Percentiles rank a stretch among this genome's conserved stretches.
These are phyloP conservation scores for Kokia cookei DNA, from an alignment of 441 rosid genomes.

Conservation along the genomic window DNA sequence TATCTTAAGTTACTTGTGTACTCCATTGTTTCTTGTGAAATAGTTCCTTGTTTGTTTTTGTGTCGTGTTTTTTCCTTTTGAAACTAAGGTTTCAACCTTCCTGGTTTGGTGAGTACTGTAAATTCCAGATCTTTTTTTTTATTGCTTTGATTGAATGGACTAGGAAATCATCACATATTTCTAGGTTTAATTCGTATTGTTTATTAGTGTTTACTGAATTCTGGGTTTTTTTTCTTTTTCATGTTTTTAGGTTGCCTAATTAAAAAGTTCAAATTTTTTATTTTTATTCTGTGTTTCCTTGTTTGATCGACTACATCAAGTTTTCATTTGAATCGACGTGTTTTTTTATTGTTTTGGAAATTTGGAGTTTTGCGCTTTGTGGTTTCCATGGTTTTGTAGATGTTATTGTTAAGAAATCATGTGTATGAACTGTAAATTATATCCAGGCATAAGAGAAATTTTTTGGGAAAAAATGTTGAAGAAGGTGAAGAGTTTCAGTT, in stretches of 20 bases:
- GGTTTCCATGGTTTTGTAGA: neutral
- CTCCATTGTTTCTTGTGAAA: neutral
- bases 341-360: neutral
- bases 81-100: neutral
- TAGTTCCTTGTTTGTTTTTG: neutral
- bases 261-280: neutral
- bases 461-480: neutral
- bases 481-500: too few relatives aligned
- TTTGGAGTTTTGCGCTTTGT: neutral
- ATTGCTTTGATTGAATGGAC: neutral
- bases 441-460: neutral
- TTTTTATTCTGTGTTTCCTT: neutral
- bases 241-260: neutral
- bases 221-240: neutral
- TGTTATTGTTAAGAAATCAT: neutral
- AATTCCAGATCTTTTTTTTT: neutral
- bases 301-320: neutral
- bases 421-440: neutral
- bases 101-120: slow-evolving; percentile 13
- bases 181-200: neutral
- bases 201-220: neutral
- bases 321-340: neutral
- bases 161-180: neutral
- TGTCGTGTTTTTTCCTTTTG: neutral
- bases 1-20: slow-evolving; percentile 16